Conservation (phyloP, 371 early-diverging fungal species). For the Saksenaea vasiformis region DNA sequence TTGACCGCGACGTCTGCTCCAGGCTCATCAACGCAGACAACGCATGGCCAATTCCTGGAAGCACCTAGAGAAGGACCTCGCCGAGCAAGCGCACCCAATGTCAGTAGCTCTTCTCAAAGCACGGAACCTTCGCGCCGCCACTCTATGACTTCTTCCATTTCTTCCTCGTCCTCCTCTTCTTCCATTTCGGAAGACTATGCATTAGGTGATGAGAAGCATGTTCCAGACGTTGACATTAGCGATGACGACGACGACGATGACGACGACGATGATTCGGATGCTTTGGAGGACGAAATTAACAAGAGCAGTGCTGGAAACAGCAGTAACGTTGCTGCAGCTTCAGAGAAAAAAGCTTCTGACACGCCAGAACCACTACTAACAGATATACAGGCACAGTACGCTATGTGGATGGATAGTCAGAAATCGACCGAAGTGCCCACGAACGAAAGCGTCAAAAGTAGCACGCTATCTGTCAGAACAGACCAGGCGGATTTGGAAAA, state of each 20-base stretch:
- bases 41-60: background rate
- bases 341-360: background rate
- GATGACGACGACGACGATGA: background rate
- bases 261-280: conserved; percentile 2
- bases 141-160: background rate
- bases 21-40: background rate
- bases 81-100: conserved; percentile 6
- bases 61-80: conserved; percentile 1
- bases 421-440: conserved; percentile 10
- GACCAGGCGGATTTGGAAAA: background rate
- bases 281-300: background rate
- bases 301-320: background rate
- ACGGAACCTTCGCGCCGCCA: background rate
- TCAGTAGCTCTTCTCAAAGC: background rate
- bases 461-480: background rate
- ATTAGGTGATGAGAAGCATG: background rate
- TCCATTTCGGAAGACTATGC: conserved; percentile 6
- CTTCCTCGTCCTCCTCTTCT: background rate
- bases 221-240: background rate
- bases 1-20: conserved; percentile 21
- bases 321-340: background rate
- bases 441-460: conserved; percentile 1
- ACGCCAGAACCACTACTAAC: background rate
- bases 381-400: conserved; percentile 42
- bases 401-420: conserved; percentile 49